phyloP scores from a whole-genome alignment of 345 rosid genomes.

The Lepidium africanum region DNA sequence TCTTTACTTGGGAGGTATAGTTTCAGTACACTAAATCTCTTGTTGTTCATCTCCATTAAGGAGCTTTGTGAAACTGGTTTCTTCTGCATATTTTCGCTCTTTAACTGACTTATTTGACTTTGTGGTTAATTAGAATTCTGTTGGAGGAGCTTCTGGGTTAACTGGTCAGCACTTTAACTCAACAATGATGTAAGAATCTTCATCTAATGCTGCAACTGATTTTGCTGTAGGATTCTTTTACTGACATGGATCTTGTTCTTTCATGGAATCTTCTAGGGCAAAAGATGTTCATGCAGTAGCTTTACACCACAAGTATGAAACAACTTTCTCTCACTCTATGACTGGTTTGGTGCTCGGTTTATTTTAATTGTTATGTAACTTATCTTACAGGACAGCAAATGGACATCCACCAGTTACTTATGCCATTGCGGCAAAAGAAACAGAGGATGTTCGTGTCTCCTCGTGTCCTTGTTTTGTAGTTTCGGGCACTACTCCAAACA shows the following conservation, averaged over 20 bases:
- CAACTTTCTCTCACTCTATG: conserved; percentile 12
- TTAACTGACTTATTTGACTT: background rate
- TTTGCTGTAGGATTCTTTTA: background rate
- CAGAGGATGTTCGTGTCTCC: conserved; percentile 54
- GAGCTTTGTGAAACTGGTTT: background rate
- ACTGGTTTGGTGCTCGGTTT: background rate
- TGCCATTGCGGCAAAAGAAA: conserved; percentile 65
- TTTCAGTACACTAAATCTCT: background rate
- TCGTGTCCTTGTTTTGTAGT: conserved; percentile 64
- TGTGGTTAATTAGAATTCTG: conserved; percentile 54
- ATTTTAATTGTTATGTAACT: background rate
- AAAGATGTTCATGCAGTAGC: conserved; percentile 66
- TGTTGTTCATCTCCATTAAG: background rate
- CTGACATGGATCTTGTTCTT: background rate
- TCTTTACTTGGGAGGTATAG: conserved; percentile 84
- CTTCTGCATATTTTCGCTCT: background rate
- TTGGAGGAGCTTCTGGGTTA: conserved; percentile 64
- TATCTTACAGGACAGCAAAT: conserved; percentile 60
- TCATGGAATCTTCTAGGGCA: conserved; percentile 34
- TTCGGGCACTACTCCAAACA: conserved; percentile 40
- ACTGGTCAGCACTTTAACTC: conserved; percentile 76
- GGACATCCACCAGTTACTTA: conserved; percentile 52
- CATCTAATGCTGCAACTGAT: background rate
- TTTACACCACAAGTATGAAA: conserved; percentile 67
- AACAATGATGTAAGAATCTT: conserved; percentile 41